Evolutionary conservation across 805 yeast genomes (phyloP), one percentile per base, ranked within the genome.

Genomic region (Candida glaebosa): DNA sequence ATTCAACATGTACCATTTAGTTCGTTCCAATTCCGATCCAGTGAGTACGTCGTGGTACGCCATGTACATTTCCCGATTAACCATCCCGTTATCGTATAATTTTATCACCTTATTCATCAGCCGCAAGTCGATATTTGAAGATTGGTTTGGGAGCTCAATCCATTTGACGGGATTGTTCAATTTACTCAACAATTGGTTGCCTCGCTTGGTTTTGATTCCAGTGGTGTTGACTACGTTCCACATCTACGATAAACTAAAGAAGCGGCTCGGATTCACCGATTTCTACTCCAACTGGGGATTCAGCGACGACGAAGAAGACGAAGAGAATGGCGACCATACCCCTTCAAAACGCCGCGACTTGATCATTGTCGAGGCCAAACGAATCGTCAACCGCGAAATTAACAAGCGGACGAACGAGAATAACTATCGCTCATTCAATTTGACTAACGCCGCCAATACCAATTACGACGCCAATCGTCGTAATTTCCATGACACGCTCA

Each of bases 31-130:
- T 40, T 82, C 91, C 0, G 91, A 84, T 55, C 83, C 87, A 0
- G 84, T 86, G 0, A 80, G 87, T 12, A 75, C 84, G 17, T 72
- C 87, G 25, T 87, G 87, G 56, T 87, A 85, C 58, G 79, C 89
- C 16, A 83, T 85, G 52, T 87, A 87, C 52, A 81, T 87, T 15
- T 84, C 90, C 39, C 79, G 96, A 47, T 67, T 87, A 56, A 85
- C 95, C 0, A 81, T 87, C 9, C 96, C 96, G 8, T 67, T 87
- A 47, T 79, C 87, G 18, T 87, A 84, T 63, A 87, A 87, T 61
- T 87, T 84, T 56, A 60, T 87, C 42, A 84, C 85, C 38, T 66
- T 87, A 40, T 73, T 83, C 43, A 71, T 79, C 2, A 67, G 75
- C 15, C 64, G 82, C 19, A 42, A 60, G 18, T 69, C 80, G 1